Percentiles rank a stretch among this genome's conserved stretches.
phyloP scores from a whole-genome alignment of 1,139 yeast species.

The Taphrina wiesneri region DNA sequence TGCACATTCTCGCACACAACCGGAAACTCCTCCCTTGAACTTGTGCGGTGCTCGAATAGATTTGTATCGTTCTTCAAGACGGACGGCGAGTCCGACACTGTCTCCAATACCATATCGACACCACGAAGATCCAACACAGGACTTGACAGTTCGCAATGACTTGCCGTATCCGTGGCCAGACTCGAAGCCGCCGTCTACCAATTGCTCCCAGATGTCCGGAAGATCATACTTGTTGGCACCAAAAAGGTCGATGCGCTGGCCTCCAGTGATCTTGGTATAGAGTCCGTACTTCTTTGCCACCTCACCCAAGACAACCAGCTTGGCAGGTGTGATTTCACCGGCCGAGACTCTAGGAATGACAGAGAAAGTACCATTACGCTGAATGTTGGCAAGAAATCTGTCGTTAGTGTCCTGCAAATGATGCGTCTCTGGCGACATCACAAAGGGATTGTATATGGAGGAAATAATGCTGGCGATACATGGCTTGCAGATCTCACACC shows the following conservation, averaged over 20 bases:
- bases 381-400: constrained; percentile 46
- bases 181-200: constrained; percentile 45
- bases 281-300: constrained; percentile 46
- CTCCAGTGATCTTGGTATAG: constrained; percentile 48
- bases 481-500: constrained; percentile 48
- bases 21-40: constrained; percentile 48
- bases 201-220: constrained; percentile 46
- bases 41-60: constrained; percentile 48
- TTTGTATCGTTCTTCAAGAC: constrained; percentile 47
- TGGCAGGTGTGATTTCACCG: constrained; percentile 47
- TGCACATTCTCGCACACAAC: constrained; percentile 48
- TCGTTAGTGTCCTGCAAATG: constrained; percentile 48
- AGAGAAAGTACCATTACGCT: constrained; percentile 47
- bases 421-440: constrained; percentile 44
- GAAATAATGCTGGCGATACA: constrained; percentile 46
- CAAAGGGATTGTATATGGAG: constrained; percentile 45
- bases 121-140: constrained; percentile 49
- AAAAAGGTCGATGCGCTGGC: constrained; percentile 46
- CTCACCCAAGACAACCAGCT: constrained; percentile 44
- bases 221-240: constrained; percentile 47
- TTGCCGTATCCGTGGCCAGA: constrained; percentile 49
- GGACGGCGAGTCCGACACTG: constrained; percentile 47
- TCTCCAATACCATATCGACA: constrained; percentile 48
- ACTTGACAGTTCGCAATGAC: constrained; percentile 46
- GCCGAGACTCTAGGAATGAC: constrained; percentile 48